phyloP scores from a whole-genome alignment of 2,329 filamentous ascomycete species.

The Ophiosphaerella korrae region DNA sequence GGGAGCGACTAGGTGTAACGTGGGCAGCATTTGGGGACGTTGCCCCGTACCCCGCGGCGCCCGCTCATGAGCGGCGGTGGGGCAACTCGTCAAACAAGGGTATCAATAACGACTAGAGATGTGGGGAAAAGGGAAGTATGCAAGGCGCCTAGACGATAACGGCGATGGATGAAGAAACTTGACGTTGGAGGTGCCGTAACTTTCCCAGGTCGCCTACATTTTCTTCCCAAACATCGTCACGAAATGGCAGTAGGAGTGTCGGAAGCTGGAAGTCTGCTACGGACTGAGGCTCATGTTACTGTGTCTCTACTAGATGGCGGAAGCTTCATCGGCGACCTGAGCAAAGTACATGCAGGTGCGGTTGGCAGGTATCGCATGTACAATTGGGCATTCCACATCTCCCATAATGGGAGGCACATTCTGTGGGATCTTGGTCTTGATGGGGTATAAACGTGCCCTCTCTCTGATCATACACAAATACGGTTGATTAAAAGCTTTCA shows the following conservation, averaged over 20 bases:
- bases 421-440: conserved; percentile 42
- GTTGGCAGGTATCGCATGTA: conserved; percentile 41
- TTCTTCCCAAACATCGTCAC: not conserved
- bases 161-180: too few species aligned
- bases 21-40: too few species aligned
- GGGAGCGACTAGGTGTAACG: too few species aligned
- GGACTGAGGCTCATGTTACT: conserved; percentile 25
- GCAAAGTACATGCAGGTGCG: conserved; percentile 33
- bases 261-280: conserved; percentile 9
- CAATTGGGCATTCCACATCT: conserved; percentile 42
- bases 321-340: conserved; percentile 36
- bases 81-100: conserved; percentile 1
- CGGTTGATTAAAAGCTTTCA: conserved; percentile 3
- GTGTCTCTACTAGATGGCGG: conserved; percentile 40
- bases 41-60: not conserved
- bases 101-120: not conserved
- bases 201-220: too few species aligned
- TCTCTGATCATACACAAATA: not conserved
- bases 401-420: conserved; percentile 29
- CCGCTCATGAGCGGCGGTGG: not conserved
- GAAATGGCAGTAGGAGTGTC: conserved; percentile 1
- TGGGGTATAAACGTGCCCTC: conserved; percentile 22
- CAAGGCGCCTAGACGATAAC: too few species aligned
- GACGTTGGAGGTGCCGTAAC: too few species aligned
- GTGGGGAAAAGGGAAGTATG: not conserved